A percentile compares a stretch with the other conserved stretches of the same genome.
phyloP scores from a whole-genome alignment of 345 rosid genomes.

The Camelina neglecta region DNA sequence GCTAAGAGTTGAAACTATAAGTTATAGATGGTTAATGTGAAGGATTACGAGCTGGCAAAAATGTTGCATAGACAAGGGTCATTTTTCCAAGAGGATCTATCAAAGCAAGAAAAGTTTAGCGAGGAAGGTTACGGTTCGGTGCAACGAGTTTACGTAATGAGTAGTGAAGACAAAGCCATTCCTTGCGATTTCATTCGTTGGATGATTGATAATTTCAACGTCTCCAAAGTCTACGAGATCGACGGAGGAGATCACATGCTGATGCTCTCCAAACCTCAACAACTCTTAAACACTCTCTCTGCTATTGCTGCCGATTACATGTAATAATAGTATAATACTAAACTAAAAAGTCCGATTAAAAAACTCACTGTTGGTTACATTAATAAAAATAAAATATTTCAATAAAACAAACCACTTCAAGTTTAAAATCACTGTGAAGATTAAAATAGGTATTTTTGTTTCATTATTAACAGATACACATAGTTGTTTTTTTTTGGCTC shows the following conservation, averaged over 20 bases:
- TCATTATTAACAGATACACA: too few relatives aligned
- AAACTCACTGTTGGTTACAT: too few relatives aligned
- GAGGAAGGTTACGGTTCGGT: slow-evolving; percentile 44
- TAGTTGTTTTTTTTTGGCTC: too few relatives aligned
- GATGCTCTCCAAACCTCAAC: slow-evolving; percentile 44
- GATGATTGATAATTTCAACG: slow-evolving; percentile 45
- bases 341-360: not conserved
- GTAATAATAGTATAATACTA: not conserved
- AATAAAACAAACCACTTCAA: too few relatives aligned
- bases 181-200: slow-evolving; percentile 45
- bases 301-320: slow-evolving; percentile 17
- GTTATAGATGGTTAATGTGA: not conserved
- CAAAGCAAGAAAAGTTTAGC: slow-evolving; percentile 34
- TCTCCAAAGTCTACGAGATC: slow-evolving; percentile 43
- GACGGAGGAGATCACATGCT: slow-evolving; percentile 49
- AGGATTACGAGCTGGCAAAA: slow-evolving; percentile 45
- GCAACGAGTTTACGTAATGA: slow-evolving; percentile 43
- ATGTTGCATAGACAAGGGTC: slow-evolving; percentile 44
- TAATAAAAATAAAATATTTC: too few relatives aligned
- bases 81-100: slow-evolving; percentile 44
- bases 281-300: slow-evolving; percentile 37
- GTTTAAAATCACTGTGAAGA: too few relatives aligned
- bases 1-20: not conserved
- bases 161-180: slow-evolving; percentile 43
- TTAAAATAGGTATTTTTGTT: too few relatives aligned